A percentile compares a stretch with the other conserved stretches of the same genome.
These are phyloP conservation scores for Phytophthora vignae DNA, from an alignment of 352 stramenopile species.

Conservation along the genomic window DNA sequence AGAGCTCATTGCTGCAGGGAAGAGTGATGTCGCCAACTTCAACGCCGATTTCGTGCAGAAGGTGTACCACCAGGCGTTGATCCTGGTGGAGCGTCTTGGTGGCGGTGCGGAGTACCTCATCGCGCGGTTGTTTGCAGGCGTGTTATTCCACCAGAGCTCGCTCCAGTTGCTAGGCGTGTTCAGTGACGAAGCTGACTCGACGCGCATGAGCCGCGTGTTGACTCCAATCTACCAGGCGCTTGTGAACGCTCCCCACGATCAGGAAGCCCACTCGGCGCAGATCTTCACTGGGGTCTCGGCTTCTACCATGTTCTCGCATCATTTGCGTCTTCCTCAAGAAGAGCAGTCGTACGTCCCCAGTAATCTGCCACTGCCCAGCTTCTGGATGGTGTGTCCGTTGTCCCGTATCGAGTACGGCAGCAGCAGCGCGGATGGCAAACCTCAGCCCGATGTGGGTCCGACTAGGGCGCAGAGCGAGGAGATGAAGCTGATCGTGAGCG, in stretches of 20 bases:
- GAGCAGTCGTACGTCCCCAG: conserved; percentile 58
- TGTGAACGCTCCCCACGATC: conserved; percentile 59
- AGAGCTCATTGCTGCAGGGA: conserved; percentile 30
- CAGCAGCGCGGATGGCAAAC: conserved; percentile 18
- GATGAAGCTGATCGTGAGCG: conserved; percentile 79
- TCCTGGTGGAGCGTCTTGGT: conserved; percentile 48
- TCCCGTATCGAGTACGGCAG: conserved; percentile 70
- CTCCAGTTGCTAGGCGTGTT: conserved; percentile 60
- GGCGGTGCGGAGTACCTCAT: conserved; percentile 63
- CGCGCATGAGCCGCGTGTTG: conserved; percentile 58
- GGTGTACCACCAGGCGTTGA: conserved; percentile 52
- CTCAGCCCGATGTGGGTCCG: conserved; percentile 31
- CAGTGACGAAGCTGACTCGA: conserved; percentile 44
- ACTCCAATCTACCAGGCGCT: conserved; percentile 77
- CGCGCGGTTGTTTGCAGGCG: conserved; percentile 46
- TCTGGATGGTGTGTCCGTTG: conserved; percentile 78
- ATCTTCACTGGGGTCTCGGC: conserved; percentile 36
- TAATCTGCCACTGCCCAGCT: conserved; percentile 69
- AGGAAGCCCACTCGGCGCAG: conserved; percentile 58
- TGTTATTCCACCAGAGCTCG: conserved; percentile 58
- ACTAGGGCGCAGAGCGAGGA: conserved; percentile 65
- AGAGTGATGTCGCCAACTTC: conserved; percentile 13
- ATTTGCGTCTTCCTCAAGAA: conserved; percentile 67
- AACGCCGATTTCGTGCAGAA: conserved; percentile 37
- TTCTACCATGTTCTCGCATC: conserved; percentile 53